Evolutionary conservation across 352 stramenopile species (phyloP).

Genomic region (Phytophthora pini): DNA sequence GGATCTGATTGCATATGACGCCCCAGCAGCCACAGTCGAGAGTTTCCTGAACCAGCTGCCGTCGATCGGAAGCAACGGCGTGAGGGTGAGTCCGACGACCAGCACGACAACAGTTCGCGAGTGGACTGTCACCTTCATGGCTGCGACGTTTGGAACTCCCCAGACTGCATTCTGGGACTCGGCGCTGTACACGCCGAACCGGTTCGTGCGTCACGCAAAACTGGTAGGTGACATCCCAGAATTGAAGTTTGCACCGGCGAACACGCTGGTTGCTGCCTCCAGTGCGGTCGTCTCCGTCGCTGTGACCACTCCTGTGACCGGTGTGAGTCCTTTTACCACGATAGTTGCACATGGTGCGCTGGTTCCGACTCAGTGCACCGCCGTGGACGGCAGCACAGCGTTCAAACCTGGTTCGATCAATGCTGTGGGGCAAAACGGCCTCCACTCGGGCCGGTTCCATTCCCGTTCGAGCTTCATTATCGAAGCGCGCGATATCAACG

Average conservation of each 20-base stretch:
- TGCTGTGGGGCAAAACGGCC: constrained; percentile 57
- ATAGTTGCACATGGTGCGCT: constrained; percentile 69
- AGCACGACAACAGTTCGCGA: constrained; percentile 32
- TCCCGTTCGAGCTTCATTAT: constrained; percentile 90
- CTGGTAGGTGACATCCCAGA: constrained; percentile 65
- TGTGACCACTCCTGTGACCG: constrained; percentile 41
- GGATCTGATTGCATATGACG: constrained; percentile 69
- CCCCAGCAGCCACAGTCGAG: constrained; percentile 61
- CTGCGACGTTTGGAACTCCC: constrained; percentile 34
- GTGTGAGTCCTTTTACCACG: constrained; percentile 58
- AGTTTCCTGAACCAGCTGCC: constrained; percentile 76
- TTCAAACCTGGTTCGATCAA: constrained; percentile 73
- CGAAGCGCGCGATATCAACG: constrained; percentile 91
- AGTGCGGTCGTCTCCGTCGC: constrained; percentile 32
- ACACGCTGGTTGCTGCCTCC: constrained; percentile 43
- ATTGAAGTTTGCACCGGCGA: constrained; percentile 29
- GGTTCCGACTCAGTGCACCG: constrained; percentile 70
- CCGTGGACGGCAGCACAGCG: constrained; percentile 55
- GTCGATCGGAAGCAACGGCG: constrained; percentile 49
- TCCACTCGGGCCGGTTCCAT: constrained; percentile 72
- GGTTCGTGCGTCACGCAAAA: constrained; percentile 49
- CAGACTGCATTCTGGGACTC: constrained; percentile 82
- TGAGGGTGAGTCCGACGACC: constrained; percentile 40
- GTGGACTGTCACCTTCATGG: constrained; percentile 74
- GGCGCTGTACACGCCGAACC: constrained; percentile 50